A percentile compares a stretch with the other conserved stretches of the same genome.
Conservation (phyloP, 192 early-diverging fungal genomes). For the Backusella mclennaniae region DNA sequence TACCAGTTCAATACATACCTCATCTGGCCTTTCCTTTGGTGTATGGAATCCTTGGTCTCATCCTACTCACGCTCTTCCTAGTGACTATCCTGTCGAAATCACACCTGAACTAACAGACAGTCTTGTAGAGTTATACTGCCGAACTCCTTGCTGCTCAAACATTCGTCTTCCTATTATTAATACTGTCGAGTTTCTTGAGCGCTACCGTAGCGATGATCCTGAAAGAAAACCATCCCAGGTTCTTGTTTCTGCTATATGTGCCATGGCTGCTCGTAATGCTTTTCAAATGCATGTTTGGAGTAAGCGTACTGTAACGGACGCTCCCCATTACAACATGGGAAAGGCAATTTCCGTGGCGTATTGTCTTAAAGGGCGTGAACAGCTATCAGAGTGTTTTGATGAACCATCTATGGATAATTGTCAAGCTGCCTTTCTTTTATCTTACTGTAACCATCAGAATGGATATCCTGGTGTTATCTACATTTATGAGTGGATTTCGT, state of each 20-base stretch:
- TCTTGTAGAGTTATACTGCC: slow-evolving; percentile 31
- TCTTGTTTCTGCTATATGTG: slow-evolving; percentile 34
- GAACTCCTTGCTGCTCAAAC: slow-evolving; percentile 36
- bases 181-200: slow-evolving; percentile 19
- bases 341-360: slow-evolving; percentile 37
- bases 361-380: slow-evolving; percentile 31
- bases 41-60: slow-evolving; percentile 37
- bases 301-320: slow-evolving; percentile 19
- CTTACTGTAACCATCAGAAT: slow-evolving; percentile 39
- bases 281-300: slow-evolving; percentile 42
- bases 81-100: slow-evolving; percentile 37
- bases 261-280: slow-evolving; percentile 39
- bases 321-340: slow-evolving; percentile 39
- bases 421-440: slow-evolving; percentile 35
- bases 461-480: slow-evolving; percentile 30
- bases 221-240: slow-evolving; percentile 23
- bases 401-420: slow-evolving; percentile 33
- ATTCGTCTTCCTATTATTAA: slow-evolving; percentile 35
- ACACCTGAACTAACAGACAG: slow-evolving; percentile 35
- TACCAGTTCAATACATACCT: slow-evolving; percentile 15
- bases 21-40: slow-evolving; percentile 29
- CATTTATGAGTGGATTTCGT: slow-evolving; percentile 41
- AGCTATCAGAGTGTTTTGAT: slow-evolving; percentile 37
- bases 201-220: slow-evolving; percentile 24
- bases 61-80: slow-evolving; percentile 28